Conservation (phyloP, 257 asterid genomes). For the Henckelia pumila region DNA sequence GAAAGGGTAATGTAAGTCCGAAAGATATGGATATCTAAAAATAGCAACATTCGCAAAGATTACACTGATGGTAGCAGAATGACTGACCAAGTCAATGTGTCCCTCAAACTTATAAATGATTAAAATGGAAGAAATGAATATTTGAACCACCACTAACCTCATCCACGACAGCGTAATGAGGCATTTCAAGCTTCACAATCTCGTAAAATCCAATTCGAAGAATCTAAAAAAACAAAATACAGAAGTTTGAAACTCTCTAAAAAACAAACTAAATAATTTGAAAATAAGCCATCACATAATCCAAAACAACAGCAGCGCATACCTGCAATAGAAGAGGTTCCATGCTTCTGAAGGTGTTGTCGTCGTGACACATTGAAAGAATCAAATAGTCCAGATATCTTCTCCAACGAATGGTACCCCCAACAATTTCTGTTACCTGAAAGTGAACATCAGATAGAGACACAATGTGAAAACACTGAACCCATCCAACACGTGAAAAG, state of each 20-base stretch:
- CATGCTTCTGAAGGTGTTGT: constrained; percentile 62
- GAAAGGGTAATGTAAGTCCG: background rate
- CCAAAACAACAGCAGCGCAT: constrained; percentile 9
- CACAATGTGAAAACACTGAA: background rate
- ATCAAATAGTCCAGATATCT: constrained; percentile 92
- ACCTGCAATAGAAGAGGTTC: constrained; percentile 96
- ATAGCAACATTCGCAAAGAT: background rate
- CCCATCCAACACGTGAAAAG: background rate
- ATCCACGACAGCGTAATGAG: constrained; percentile 89
- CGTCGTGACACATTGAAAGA: constrained; percentile 76
- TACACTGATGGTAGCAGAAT: too few relatives aligned
- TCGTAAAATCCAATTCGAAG: constrained; percentile 91
- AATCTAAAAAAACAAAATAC: constrained; percentile 47
- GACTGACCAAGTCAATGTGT: too few relatives aligned
- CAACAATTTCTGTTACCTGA: constrained; percentile 93
- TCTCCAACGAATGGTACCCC: constrained; percentile 97
- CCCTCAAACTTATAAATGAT: too few relatives aligned
- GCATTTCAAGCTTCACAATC: constrained; percentile 86
- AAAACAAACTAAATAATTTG: constrained; percentile 9
- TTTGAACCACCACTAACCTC: constrained; percentile 63
- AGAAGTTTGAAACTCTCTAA: constrained; percentile 19
- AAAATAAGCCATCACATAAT: constrained; percentile 19
- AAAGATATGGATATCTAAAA: constrained; percentile 2
- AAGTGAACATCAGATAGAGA: constrained; percentile 11
- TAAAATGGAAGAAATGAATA: too few relatives aligned